Evolutionary conservation across 768 basidiomycete genomes (phyloP).

Genomic region (Tephrocybe rancida): DNA sequence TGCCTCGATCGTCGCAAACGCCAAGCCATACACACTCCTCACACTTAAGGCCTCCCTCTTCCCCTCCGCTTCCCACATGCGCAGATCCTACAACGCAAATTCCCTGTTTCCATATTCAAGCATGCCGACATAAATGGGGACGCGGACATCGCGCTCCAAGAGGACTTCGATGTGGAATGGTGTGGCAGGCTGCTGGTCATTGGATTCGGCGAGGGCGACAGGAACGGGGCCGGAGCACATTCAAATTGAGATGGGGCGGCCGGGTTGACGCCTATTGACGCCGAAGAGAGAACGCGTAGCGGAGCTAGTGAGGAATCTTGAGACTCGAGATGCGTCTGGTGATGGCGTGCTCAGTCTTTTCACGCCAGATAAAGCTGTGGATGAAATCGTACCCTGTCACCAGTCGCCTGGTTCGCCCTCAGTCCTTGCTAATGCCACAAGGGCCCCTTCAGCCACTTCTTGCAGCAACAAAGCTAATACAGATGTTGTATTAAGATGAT

Average conservation of each 20-base stretch:
- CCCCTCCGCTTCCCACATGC: conserved; percentile 63
- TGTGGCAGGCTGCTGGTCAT: conserved; percentile 48
- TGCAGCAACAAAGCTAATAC: conserved; percentile 64
- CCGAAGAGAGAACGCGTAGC: conserved; percentile 59
- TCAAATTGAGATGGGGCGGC: conserved; percentile 32
- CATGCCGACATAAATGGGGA: conserved; percentile 70
- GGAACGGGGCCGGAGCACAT: conserved; percentile 42
- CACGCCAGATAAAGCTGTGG: not conserved
- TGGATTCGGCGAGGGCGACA: conserved; percentile 43
- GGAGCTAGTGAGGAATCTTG: conserved; percentile 64
- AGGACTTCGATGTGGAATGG: conserved; percentile 63
- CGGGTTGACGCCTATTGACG: conserved; percentile 62
- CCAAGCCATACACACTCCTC: conserved; percentile 50
- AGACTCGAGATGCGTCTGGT: conserved; percentile 54
- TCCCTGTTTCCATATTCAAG: conserved; percentile 66
- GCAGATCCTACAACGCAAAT: conserved; percentile 42
- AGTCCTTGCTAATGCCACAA: conserved; percentile 70
- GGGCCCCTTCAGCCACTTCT: conserved; percentile 52
- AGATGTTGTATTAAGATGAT: not conserved
- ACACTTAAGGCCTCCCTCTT: conserved; percentile 38
- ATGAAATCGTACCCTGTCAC: conserved; percentile 35
- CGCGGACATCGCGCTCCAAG: conserved; percentile 70
- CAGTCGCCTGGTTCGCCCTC: conserved; percentile 49
- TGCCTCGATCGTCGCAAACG: conserved; percentile 62
- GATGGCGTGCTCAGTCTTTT: not conserved